Percentiles rank a stretch among this genome's conserved stretches.
Conservation (phyloP, 192 early-diverging fungal species). For the Thoreauomyces humboldtii region DNA sequence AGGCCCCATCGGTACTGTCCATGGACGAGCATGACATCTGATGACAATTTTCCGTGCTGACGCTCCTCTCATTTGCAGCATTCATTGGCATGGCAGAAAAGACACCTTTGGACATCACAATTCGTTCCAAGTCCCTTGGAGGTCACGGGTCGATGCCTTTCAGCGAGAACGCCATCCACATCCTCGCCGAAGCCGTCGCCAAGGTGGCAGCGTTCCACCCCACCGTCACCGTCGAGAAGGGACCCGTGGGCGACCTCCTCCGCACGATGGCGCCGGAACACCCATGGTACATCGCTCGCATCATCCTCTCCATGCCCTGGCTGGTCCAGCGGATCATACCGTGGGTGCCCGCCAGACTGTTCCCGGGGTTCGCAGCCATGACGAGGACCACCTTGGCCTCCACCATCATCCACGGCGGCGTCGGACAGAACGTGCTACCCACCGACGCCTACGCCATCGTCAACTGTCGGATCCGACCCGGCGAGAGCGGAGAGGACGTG, state of each 20-base stretch:
- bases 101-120: slow-evolving; percentile 33
- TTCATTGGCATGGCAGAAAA: slow-evolving; percentile 44
- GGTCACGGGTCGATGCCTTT: slow-evolving; percentile 49
- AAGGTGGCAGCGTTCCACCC: slow-evolving; percentile 30
- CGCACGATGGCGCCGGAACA: slow-evolving; percentile 1
- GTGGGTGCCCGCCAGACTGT: background rate
- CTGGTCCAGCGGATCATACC: background rate
- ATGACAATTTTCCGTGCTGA: too few relatives aligned
- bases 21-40: too few relatives aligned
- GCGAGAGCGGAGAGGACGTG: slow-evolving; percentile 7
- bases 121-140: slow-evolving; percentile 28
- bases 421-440: slow-evolving; percentile 16
- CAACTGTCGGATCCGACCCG: slow-evolving; percentile 8
- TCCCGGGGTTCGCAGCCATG: slow-evolving; percentile 20
- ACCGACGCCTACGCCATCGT: slow-evolving; percentile 7
- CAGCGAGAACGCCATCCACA: slow-evolving; percentile 37
- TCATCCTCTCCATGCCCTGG: background rate
- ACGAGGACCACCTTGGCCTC: slow-evolving; percentile 21
- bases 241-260: slow-evolving; percentile 7
- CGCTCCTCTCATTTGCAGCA: slow-evolving; percentile 16
- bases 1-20: slow-evolving; percentile 18
- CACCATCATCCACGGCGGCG: background rate
- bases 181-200: slow-evolving; percentile 29
- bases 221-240: slow-evolving; percentile 19
- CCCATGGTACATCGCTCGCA: slow-evolving; percentile 6